A percentile compares a stretch with the other conserved stretches of the same genome.
These are phyloP conservation scores for Vanrija humicola DNA, from an alignment of 1,284 basidiomycete species.

Conservation along the genomic window DNA sequence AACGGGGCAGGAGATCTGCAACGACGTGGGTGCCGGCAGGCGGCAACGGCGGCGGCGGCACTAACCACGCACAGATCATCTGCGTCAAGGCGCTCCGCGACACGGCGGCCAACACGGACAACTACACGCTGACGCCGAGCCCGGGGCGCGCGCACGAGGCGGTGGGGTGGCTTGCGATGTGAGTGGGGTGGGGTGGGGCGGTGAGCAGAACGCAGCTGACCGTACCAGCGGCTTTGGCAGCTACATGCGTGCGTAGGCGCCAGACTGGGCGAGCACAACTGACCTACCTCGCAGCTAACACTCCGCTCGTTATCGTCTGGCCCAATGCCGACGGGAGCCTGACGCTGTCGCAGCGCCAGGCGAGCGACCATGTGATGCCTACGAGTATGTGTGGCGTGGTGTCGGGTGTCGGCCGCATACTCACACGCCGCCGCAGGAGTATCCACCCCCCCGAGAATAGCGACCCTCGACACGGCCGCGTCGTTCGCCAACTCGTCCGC, in stretches of 20 bases:
- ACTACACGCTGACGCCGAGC: no score
- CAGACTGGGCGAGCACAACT: background rate
- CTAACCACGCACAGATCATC: background rate
- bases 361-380: slow-evolving; percentile 54
- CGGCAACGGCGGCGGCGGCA: no score
- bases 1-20: background rate
- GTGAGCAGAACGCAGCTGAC: no score
- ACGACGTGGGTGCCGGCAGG: background rate
- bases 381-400: slow-evolving; percentile 35
- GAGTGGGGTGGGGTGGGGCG: no score
- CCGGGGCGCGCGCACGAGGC: background rate
- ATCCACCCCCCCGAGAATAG: slow-evolving; percentile 52
- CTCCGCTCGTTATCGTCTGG: slow-evolving; percentile 66
- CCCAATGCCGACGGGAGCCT: slow-evolving; percentile 56
- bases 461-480: slow-evolving; percentile 47
- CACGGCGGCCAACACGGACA: background rate
- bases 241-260: slow-evolving; percentile 10
- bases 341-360: slow-evolving; percentile 60
- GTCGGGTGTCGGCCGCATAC: background rate
- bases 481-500: slow-evolving; percentile 41
- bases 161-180: slow-evolving; percentile 11
- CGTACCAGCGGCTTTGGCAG: slow-evolving; percentile 1
- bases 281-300: slow-evolving; percentile 31
- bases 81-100: slow-evolving; percentile 5
- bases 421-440: slow-evolving; percentile 19